Base-by-base conservation (phyloP, 768 basidiomycete species). In the Cystobasidium onofrii region DNA sequence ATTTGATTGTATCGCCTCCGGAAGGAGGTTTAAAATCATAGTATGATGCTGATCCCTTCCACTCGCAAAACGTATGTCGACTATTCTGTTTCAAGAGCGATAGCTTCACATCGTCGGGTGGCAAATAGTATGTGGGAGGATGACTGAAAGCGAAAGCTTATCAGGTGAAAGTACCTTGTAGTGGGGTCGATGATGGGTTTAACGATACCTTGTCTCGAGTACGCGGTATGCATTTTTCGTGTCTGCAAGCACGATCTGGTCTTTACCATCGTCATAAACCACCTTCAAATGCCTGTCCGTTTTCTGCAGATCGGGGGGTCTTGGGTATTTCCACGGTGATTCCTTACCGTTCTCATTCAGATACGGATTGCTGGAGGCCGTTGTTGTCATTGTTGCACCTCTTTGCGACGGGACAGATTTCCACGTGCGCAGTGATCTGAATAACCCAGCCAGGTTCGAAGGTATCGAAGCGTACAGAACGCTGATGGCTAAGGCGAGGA, bases 31-130 rank as follows among this genome's bases (percentile, higher is more conserved):
- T 43, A 70, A 72, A 50, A 31, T 72, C 74, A 41, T 43, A 66
- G 36, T 75, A 75, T 1, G 66, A 33, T 43, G 74, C 71, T 13
- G 62, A 55, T 13, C 74, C 74, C 33, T 75, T 75, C 74, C 74
- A 75, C 39, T 75, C 74, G 55, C 74, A 75, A 44, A 75, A 75
- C 2, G 55, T 39, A 39, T 61, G 33, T 12, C 46, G 31, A 17
- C 18, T 27, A 39, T 72, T 63, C 57, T 62, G 18, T n/a, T 43
- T 71, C 23, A 75, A 44, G 6, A 72, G 17, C 31, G 36, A 46
- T 4, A 54, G 43, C 15, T 72, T 72, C 31, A 62, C 71, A 34
- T 75, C 74, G 15, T 23, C 33, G 1, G 70, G 70, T 23, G 74
- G 74, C 44, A 75, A 20, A n/a, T 70, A 70, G 50, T 73, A 74